phyloP scores from a whole-genome alignment of 2,329 filamentous ascomycete species.

The Calonectria hawksworthii region DNA sequence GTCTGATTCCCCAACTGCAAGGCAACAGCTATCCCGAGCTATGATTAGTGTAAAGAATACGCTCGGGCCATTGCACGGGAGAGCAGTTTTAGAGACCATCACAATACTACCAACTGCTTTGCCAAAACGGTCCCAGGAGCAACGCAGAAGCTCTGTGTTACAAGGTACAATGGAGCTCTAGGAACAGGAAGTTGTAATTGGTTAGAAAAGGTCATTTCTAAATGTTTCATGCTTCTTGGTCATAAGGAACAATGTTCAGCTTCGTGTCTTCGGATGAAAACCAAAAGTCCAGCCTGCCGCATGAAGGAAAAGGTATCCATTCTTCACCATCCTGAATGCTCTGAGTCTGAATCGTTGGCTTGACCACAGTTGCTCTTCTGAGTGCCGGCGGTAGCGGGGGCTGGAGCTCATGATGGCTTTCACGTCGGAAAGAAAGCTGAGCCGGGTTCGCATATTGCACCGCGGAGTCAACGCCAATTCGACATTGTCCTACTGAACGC shows the following conservation, averaged over 20 bases:
- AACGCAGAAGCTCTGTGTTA: no score
- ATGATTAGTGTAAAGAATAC: no score
- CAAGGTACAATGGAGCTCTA: no score
- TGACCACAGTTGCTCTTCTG: background rate
- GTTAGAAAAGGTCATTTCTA: accelerated
- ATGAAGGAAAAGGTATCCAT: background rate
- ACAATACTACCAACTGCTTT: no score
- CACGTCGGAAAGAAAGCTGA: background rate
- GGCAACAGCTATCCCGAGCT: no score
- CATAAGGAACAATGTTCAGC: background rate
- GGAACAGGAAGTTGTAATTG: background rate
- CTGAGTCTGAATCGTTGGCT: background rate
- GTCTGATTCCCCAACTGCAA: no score
- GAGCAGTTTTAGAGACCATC: no score
- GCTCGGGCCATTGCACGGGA: no score
- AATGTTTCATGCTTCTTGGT: background rate
- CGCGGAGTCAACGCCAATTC: background rate
- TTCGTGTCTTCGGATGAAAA: background rate
- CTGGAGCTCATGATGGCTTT: background rate
- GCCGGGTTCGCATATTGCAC: background rate
- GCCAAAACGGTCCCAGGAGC: no score
- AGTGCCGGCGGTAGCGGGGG: background rate
- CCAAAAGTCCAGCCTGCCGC: background rate
- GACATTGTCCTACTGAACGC: background rate
- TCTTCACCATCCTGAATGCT: background rate